Evolutionary conservation across 768 basidiomycete species (phyloP).

Genomic region (Russula ochroleuca): DNA sequence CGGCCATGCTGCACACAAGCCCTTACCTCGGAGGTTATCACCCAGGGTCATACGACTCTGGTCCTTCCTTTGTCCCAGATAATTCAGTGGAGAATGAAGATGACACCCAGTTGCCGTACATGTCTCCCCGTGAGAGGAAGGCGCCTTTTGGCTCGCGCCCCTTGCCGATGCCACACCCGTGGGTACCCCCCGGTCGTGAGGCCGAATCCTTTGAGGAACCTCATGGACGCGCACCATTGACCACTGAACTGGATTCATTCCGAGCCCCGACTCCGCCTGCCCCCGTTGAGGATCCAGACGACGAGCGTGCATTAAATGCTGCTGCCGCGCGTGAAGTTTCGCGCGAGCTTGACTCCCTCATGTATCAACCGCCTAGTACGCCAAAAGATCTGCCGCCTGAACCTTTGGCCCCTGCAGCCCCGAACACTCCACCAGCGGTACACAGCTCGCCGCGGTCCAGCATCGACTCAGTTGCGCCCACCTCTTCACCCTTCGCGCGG

Average conservation of each 20-base stretch:
- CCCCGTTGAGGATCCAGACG: constrained; percentile 35
- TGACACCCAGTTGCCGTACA: constrained; percentile 33
- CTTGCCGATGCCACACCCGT: constrained; percentile 19
- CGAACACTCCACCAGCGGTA: constrained; percentile 35
- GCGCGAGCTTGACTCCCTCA: constrained; percentile 58
- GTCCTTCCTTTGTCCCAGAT: constrained; percentile 16
- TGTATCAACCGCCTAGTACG: constrained; percentile 35
- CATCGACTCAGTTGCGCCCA: constrained; percentile 25
- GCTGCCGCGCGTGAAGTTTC: constrained; percentile 67
- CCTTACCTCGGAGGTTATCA: constrained; percentile 5
- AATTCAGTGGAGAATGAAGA: constrained; percentile 28
- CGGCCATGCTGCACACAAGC: constrained; percentile 25
- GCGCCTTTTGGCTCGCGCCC: constrained; percentile 19
- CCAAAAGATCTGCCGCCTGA: constrained; percentile 7
- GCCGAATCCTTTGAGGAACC: background rate
- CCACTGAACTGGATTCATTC: background rate
- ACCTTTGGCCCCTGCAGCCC: constrained; percentile 37
- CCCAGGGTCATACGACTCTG: constrained; percentile 5
- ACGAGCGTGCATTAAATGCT: constrained; percentile 54
- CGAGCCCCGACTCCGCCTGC: constrained; percentile 8
- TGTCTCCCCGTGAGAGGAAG: constrained; percentile 23
- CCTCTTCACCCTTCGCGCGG: constrained; percentile 30
- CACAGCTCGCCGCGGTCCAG: constrained; percentile 28
- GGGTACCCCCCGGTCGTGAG: background rate
- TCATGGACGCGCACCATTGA: background rate